These are phyloP conservation scores for Piper betle DNA, from an alignment of 164 flowering plant genomes.

Conservation along the genomic window DNA sequence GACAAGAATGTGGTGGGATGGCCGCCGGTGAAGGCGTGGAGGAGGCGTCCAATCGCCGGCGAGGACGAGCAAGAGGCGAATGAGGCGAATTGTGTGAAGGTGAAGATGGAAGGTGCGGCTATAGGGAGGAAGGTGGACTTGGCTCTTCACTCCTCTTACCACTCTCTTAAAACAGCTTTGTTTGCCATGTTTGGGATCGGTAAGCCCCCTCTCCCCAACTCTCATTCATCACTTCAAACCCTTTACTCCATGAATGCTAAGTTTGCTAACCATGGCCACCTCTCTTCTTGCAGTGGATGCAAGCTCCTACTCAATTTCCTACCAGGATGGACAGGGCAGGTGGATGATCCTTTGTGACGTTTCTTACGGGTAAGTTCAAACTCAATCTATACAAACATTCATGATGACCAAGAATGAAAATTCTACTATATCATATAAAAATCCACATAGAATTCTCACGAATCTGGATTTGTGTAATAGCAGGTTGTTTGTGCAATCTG, in stretches of 20 bases:
- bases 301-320: constrained; percentile 22
- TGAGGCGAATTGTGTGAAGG: constrained; percentile 37
- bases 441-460: not conserved
- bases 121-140: constrained; percentile 52
- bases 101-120: constrained; percentile 58
- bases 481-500: constrained; percentile 3
- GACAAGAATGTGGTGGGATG: constrained; percentile 26
- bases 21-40: constrained; percentile 41
- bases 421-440: not conserved
- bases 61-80: not conserved
- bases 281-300: not conserved
- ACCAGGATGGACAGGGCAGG: constrained; percentile 54
- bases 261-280: not conserved
- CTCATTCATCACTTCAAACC: not conserved
- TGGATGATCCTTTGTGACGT: constrained; percentile 22
- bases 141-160: constrained; percentile 25
- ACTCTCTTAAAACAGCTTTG: constrained; percentile 22
- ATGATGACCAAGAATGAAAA: not conserved
- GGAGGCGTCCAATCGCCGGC: constrained; percentile 10
- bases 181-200: constrained; percentile 37
- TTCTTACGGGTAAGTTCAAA: constrained; percentile 39
- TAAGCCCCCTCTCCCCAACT: constrained; percentile 9
- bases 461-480: not conserved
- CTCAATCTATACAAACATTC: not conserved
- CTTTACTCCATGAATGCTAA: too few species aligned